A percentile compares a stretch with the other conserved stretches of the same genome.
phyloP scores from a whole-genome alignment of 495 filamentous ascomycete genomes.

The Acidomyces sp. region DNA sequence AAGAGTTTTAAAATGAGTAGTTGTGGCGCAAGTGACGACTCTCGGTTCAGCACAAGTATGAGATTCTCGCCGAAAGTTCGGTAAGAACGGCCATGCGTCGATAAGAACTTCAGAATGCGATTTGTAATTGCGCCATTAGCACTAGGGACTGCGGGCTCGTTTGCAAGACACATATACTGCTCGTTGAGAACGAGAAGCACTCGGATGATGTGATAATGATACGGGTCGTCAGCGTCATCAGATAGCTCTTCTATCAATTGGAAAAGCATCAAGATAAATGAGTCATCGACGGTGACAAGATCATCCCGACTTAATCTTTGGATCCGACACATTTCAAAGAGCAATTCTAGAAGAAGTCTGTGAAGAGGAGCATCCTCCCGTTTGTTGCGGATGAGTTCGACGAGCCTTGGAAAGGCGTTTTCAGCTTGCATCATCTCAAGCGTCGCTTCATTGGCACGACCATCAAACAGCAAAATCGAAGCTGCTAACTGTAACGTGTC shows the following conservation, averaged over 20 bases:
- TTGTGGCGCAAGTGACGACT: slow-evolving; percentile 80
- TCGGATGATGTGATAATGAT: slow-evolving; percentile 89
- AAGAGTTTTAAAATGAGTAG: slow-evolving; percentile 89
- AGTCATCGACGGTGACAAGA: slow-evolving; percentile 64
- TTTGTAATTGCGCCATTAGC: slow-evolving; percentile 56
- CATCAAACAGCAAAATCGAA: slow-evolving; percentile 84
- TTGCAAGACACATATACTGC: slow-evolving; percentile 78
- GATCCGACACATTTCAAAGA: slow-evolving; percentile 96
- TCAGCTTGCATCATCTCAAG: slow-evolving; percentile 81
- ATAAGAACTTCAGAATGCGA: slow-evolving; percentile 79
- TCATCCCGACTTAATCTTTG: slow-evolving; percentile 69
- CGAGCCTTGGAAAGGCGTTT: slow-evolving; percentile 64
- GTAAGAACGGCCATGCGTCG: slow-evolving; percentile 61
- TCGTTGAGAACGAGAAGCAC: slow-evolving; percentile 96
- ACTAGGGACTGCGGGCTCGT: slow-evolving; percentile 39
- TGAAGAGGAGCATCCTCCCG: slow-evolving; percentile 59
- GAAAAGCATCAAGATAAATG: slow-evolving; percentile 73
- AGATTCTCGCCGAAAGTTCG: slow-evolving; percentile 97
- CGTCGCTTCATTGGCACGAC: slow-evolving; percentile 59
- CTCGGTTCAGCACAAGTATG: slow-evolving; percentile 88
- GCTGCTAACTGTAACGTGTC: slow-evolving; percentile 67
- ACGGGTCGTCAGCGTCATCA: slow-evolving; percentile 83
- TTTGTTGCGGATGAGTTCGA: slow-evolving; percentile 63
- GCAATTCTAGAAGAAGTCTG: slow-evolving; percentile 67
- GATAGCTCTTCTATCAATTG: slow-evolving; percentile 78